phyloP scores from a whole-genome alignment of 2,329 filamentous ascomycete species.

The Xylaria sp. region DNA sequence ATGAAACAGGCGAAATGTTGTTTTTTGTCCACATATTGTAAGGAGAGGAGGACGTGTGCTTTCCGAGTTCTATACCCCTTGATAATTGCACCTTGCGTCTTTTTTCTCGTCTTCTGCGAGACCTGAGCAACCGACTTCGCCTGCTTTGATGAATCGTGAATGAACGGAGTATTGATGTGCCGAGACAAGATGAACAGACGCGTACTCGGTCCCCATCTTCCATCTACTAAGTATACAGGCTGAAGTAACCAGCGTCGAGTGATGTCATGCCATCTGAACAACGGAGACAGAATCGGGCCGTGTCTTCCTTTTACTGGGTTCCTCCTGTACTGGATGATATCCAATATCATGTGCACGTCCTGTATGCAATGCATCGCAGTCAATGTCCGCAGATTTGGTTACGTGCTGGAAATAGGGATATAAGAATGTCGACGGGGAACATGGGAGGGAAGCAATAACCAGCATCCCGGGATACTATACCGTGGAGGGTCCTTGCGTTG shows the following conservation, averaged over 20 bases:
- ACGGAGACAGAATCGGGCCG: constrained; percentile 8
- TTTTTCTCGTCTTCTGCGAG: neutral
- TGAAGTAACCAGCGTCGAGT: constrained; percentile 23
- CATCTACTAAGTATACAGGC: constrained; percentile 26
- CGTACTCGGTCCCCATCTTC: constrained; percentile 17
- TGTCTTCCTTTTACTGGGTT: constrained; percentile 13
- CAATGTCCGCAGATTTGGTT: constrained; percentile 13
- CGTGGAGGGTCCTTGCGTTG: neutral
- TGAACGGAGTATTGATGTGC: constrained; percentile 15
- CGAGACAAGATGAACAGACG: constrained; percentile 12
- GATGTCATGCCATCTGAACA: constrained; percentile 19
- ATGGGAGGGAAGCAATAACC: constrained; percentile 1
- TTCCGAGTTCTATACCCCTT: constrained; percentile 37
- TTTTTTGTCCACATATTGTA: neutral
- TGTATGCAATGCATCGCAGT: constrained; percentile 30
- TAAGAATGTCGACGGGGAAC: constrained; percentile 8
- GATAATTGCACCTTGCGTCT: constrained; percentile 33
- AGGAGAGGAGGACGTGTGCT: constrained; percentile 31
- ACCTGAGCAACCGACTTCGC: neutral
- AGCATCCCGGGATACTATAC: constrained; percentile 13
- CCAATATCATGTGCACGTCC: constrained; percentile 25
- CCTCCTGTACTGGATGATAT: neutral
- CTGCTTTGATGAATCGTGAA: constrained; percentile 7
- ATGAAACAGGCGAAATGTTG: constrained; percentile 21
- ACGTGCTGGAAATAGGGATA: constrained; percentile 14